These are phyloP conservation scores for Tetradesmus obliquus DNA, from an alignment of 139 green algal species.

Conservation along the genomic window DNA sequence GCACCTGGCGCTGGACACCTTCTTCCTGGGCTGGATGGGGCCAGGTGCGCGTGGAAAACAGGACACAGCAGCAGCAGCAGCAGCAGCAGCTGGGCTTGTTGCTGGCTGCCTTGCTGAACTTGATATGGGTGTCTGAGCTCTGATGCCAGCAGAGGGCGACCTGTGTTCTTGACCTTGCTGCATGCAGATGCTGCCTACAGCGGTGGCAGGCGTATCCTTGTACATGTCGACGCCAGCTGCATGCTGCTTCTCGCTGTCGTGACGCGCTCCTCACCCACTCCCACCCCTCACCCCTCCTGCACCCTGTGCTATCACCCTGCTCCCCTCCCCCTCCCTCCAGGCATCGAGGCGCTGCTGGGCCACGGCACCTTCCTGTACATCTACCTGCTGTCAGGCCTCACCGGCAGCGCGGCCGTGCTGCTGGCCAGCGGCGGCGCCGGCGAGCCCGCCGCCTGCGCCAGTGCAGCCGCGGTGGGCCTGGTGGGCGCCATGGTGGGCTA, in stretches of 20 bases:
- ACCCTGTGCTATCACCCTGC: not conserved
- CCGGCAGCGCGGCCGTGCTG: conserved; percentile 11
- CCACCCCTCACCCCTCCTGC: not conserved
- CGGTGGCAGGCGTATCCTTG: too few species aligned
- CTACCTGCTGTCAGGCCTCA: conserved; percentile 31
- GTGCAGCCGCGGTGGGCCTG: not conserved
- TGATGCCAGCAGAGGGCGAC: too few species aligned
- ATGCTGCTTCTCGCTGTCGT: too few species aligned
- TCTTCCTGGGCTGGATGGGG: conserved; percentile 22
- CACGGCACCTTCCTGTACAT: conserved; percentile 35
- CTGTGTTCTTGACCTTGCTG: too few species aligned
- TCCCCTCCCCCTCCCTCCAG: not conserved
- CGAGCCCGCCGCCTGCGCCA: conserved; percentile 1
- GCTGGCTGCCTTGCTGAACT: too few species aligned
- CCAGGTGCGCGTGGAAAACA: not conserved
- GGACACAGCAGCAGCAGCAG: not conserved
- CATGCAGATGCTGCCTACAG: too few species aligned
- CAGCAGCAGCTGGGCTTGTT: too few species aligned
- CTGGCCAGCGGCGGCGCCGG: not conserved
- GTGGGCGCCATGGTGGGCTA: conserved; percentile 40
- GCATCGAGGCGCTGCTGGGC: conserved; percentile 40
- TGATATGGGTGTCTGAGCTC: too few species aligned
- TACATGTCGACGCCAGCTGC: too few species aligned
- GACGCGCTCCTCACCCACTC: too few species aligned
- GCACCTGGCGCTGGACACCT: conserved; percentile 30